Evolutionary conservation across 768 basidiomycete genomes (phyloP), one percentile per base, ranked within the genome.

Genomic region (Trametes elegans): DNA sequence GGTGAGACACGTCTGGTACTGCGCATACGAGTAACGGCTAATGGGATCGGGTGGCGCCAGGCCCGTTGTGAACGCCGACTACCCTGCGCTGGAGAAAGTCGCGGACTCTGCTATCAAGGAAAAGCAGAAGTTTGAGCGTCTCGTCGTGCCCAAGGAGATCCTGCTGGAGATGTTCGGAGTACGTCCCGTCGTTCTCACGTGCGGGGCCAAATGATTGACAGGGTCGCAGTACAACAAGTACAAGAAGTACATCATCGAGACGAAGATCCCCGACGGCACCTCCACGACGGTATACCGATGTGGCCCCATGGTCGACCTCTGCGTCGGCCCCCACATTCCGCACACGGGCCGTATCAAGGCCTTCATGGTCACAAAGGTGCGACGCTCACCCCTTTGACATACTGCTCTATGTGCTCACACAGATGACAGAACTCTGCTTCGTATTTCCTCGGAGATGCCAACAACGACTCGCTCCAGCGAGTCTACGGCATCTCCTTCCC

Each of bases 401-500:
- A 11, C 27, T 6, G 2, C 40, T 21, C 10, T 8, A 3, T 21
- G 27, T 38, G 10, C 42, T 52, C n/a, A 49, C 31, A 3, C 9
- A 9, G 31, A 29, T 35, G 10, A 11, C 3, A 95, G 91, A 98
- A 90, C 74, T 99, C 97, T 18, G 90, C 97, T 0, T 98, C 93
- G 7, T 99, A 98, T 74, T 99, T 98, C 84, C 82, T 98, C 21
- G 96, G 93, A 24, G 54, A 55, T 16, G 75, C 88, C 23, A 87
- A 80, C 64, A 97, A 97, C 70, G 97, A 98, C 63, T 90, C 91
- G 1, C 79, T 99, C 27, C 97, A 98, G 68, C 88, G 97, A 31
- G 83, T 99, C 61, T 99, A 98, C 70, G 97, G 97, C 55, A 93
- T 99, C 70, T 97, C 95, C 0, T 99, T 98, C 84, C 97, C 97